A percentile compares a stretch with the other conserved stretches of the same genome.
Evolutionary conservation across 495 filamentous ascomycete genomes (phyloP).

Genomic region (Astrothelium macrocarpum): DNA sequence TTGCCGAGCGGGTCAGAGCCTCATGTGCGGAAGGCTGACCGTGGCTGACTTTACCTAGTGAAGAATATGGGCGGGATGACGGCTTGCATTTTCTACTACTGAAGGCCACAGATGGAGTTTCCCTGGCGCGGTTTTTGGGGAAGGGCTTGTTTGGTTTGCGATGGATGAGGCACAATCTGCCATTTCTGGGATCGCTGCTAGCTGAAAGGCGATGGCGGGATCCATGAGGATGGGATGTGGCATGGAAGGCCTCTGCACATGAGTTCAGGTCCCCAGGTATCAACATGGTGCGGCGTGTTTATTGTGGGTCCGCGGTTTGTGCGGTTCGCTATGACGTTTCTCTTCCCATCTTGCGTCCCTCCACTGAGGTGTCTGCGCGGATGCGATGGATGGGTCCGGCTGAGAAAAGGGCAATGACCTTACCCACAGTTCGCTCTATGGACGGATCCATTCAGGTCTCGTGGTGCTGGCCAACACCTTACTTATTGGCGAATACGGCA

Average conservation of each 20-base stretch:
- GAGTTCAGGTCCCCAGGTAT: no score
- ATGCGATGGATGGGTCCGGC: background rate
- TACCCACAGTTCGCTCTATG: background rate
- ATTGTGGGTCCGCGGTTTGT: background rate
- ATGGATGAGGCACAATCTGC: no score
- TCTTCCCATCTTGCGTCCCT: background rate
- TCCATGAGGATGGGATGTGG: background rate
- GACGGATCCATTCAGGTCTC: background rate
- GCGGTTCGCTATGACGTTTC: slow-evolving; percentile 2
- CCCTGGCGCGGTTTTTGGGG: no score
- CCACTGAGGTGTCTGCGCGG: background rate
- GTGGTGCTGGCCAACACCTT: background rate
- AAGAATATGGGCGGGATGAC: no score
- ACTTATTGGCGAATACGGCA: background rate
- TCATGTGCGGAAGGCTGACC: background rate
- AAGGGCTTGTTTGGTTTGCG: no score
- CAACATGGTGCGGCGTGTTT: background rate
- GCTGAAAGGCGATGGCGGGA: background rate
- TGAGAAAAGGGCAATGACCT: background rate
- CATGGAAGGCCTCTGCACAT: background rate
- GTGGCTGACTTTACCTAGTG: no score
- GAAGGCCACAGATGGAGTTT: no score
- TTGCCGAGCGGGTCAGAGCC: no score
- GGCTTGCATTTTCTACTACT: no score
- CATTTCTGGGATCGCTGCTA: no score